Evolutionary conservation across 1,284 basidiomycete genomes (phyloP).

Genomic region (Cystobasidiaceae sp.): DNA sequence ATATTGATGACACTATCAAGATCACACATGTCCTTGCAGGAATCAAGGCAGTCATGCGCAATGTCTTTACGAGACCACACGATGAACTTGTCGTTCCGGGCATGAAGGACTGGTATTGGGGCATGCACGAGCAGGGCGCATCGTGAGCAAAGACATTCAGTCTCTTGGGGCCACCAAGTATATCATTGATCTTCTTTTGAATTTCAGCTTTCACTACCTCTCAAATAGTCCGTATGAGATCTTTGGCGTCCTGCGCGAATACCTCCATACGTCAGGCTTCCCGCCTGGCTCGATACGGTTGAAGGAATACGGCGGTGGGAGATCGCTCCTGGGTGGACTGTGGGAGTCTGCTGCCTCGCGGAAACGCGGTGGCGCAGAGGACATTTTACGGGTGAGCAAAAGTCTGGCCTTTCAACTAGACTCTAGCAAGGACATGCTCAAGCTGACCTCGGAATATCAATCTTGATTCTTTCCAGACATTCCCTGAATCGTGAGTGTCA

Average conservation of each 20-base stretch:
- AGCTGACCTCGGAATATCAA: not conserved
- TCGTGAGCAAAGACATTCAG: slow-evolving; percentile 88
- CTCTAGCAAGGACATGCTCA: not conserved
- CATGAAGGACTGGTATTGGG: slow-evolving; percentile 75
- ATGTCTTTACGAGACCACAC: slow-evolving; percentile 54
- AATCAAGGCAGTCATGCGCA: slow-evolving; percentile 47
- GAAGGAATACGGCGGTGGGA: slow-evolving; percentile 68
- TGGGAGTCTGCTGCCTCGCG: slow-evolving; percentile 63
- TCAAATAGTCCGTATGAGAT: slow-evolving; percentile 85
- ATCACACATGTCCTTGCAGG: slow-evolving; percentile 46
- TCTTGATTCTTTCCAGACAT: not conserved
- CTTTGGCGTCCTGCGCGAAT: slow-evolving; percentile 71
- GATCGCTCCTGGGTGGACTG: slow-evolving; percentile 72
- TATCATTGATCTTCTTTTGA: slow-evolving; percentile 19
- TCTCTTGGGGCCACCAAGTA: slow-evolving; percentile 69
- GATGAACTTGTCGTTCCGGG: slow-evolving; percentile 64
- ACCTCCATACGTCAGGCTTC: slow-evolving; percentile 65
- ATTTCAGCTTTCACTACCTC: slow-evolving; percentile 49
- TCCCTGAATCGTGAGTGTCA: slow-evolving; percentile 50
- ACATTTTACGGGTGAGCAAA: slow-evolving; percentile 64
- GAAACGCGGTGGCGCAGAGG: slow-evolving; percentile 65
- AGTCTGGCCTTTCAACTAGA: not conserved
- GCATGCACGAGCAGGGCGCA: slow-evolving; percentile 63
- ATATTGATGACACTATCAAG: slow-evolving; percentile 93
- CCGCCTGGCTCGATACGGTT: slow-evolving; percentile 59